Evolutionary conservation across 1,284 basidiomycete genomes (phyloP).

Genomic region (Trichosporon asahii): DNA sequence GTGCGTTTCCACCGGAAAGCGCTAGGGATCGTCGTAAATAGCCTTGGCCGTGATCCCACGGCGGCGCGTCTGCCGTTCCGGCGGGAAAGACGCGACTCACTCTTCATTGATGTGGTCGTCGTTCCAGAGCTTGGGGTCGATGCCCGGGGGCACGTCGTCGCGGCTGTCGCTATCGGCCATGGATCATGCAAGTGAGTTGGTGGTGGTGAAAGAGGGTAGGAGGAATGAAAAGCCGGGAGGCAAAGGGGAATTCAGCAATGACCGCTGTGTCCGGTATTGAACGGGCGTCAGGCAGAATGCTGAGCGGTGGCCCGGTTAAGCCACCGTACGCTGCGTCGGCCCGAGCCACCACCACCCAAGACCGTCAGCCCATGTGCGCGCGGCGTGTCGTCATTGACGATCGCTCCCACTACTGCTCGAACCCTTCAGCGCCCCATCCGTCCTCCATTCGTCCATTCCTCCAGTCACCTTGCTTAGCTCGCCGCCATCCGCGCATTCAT

Average conservation of each 20-base stretch:
- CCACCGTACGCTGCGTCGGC: background rate
- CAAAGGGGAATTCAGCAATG: background rate
- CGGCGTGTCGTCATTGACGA: conserved; percentile 7
- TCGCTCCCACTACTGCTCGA: background rate
- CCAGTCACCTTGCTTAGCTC: background rate
- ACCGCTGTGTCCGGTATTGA: background rate
- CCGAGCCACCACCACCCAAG: background rate
- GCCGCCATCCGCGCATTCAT: background rate
- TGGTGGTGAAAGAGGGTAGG: background rate
- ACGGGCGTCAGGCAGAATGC: background rate
- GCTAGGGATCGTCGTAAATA: background rate
- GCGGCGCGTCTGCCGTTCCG: background rate
- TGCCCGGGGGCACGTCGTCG: conserved; percentile 17
- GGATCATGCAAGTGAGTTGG: background rate
- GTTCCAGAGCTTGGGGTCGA: conserved; percentile 43
- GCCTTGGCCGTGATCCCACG: background rate
- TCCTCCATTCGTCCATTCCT: background rate
- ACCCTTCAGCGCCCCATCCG: background rate
- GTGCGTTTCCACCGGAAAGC: background rate
- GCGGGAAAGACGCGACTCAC: conserved; percentile 51
- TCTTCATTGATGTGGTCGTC: conserved; percentile 66
- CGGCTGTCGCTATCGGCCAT: background rate
- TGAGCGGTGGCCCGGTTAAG: background rate
- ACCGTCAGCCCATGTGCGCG: conserved; percentile 2
- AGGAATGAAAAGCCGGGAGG: background rate